A percentile compares a stretch with the other conserved stretches of the same genome.
phyloP scores from a whole-genome alignment of 2,329 filamentous ascomycete genomes.

The Aspergillus intermedius region DNA sequence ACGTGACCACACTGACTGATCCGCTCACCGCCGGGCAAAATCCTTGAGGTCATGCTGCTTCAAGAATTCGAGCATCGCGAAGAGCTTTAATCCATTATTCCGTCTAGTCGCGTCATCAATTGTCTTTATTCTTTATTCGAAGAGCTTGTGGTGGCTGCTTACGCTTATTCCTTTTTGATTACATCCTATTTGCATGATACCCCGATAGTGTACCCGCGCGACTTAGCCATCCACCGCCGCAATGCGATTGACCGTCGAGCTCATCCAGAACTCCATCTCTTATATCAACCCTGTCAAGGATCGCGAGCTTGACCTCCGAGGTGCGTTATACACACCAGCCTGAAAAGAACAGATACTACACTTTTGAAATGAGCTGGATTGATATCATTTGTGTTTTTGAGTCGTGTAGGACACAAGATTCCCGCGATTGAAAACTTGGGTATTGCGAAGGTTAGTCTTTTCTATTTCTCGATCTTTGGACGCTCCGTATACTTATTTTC shows the following conservation, averaged over 20 bases:
- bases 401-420: conserved; percentile 85
- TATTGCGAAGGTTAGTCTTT: conserved; percentile 70
- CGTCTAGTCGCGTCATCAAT: background rate
- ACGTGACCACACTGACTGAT: conserved; percentile 1
- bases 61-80: conserved; percentile 6
- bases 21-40: conserved; percentile 13
- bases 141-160: background rate
- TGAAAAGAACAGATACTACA: conserved; percentile 98
- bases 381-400: conserved; percentile 59
- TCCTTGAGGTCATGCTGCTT: conserved; percentile 5
- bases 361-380: conserved; percentile 67
- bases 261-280: conserved; percentile 89
- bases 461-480: background rate
- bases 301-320: conserved; percentile 97
- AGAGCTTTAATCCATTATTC: conserved; percentile 6
- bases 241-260: conserved; percentile 93
- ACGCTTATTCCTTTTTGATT: background rate
- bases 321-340: conserved; percentile 57
- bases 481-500: conserved; percentile 3
- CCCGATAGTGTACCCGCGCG: conserved; percentile 8
- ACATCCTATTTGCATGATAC: conserved; percentile 10
- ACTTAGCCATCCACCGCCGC: conserved; percentile 20
- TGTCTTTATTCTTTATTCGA: background rate
- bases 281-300: conserved; percentile 99
- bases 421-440: conserved; percentile 96